phyloP scores from a whole-genome alignment of 2,329 filamentous ascomycete genomes.

The Nemania sp. region DNA sequence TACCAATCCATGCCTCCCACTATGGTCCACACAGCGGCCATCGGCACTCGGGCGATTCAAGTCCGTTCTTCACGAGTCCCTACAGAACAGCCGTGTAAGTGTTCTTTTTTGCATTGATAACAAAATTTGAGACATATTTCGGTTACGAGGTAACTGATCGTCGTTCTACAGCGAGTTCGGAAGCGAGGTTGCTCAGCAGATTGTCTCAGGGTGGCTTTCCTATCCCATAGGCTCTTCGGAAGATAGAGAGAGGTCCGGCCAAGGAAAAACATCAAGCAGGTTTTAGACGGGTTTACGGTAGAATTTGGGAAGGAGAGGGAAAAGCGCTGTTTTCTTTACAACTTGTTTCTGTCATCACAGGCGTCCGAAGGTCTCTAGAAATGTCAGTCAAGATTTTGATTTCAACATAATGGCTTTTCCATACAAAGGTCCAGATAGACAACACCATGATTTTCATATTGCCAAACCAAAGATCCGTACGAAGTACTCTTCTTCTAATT shows the following conservation, averaged over 20 bases:
- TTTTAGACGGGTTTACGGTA: not conserved
- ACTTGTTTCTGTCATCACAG: not conserved
- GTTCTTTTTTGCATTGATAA: not conserved
- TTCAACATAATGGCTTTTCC: not conserved
- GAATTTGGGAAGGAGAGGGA: no score
- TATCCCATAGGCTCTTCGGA: conserved; percentile 8
- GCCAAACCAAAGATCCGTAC: not conserved
- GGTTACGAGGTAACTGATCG: conserved; percentile 3
- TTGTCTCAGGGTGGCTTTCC: conserved; percentile 3
- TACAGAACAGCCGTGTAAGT: conserved; percentile 31
- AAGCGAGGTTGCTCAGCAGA: conserved; percentile 6
- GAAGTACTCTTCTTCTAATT: no score
- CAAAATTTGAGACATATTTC: not conserved
- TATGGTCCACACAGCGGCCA: conserved; percentile 19
- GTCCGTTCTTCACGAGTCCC: conserved; percentile 29
- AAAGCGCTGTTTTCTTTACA: not conserved
- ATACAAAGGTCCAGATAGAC: not conserved
- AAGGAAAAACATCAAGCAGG: not conserved
- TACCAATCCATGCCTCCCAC: conserved; percentile 23
- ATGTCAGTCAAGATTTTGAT: not conserved
- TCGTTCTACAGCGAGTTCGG: conserved; percentile 6
- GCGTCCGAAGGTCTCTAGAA: not conserved
- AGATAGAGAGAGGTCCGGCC: not conserved
- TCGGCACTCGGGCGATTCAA: conserved; percentile 25
- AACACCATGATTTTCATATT: not conserved